Evolutionary conservation across 2,329 filamentous ascomycete species (phyloP).

Genomic region (Colletotrichum somersetense): DNA sequence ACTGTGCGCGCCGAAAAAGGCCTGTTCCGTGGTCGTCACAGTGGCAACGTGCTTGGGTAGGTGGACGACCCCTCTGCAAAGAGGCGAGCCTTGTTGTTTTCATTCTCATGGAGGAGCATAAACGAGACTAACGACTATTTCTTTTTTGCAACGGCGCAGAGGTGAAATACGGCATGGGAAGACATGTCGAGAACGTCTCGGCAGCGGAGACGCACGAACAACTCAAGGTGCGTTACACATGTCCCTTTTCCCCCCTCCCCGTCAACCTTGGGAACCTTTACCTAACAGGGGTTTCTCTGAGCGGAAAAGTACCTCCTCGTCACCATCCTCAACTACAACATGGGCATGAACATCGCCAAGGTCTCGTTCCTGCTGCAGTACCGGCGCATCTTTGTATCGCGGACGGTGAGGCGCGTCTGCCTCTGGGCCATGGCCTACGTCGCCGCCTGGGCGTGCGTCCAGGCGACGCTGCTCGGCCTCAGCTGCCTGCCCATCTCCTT

Average conservation of each 20-base stretch:
- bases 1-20: constrained; percentile 29
- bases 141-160: constrained; percentile 25
- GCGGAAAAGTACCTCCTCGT: constrained; percentile 45
- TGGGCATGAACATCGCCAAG: constrained; percentile 50
- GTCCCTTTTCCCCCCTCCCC: not conserved
- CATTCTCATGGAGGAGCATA: not conserved
- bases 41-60: constrained; percentile 30
- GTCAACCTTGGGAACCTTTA: not conserved
- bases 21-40: constrained; percentile 42
- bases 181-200: constrained; percentile 44
- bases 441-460: constrained; percentile 46
- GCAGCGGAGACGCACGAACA: constrained; percentile 42
- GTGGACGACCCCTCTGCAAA: not conserved
- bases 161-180: constrained; percentile 47
- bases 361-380: constrained; percentile 51
- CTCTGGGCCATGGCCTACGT: constrained; percentile 47
- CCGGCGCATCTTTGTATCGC: constrained; percentile 48
- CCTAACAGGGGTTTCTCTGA: not conserved
- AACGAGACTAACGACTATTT: constrained; percentile 4
- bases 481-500: constrained; percentile 47
- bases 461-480: constrained; percentile 46
- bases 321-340: constrained; percentile 48
- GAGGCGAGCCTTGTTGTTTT: not conserved
- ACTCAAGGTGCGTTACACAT: constrained; percentile 42
- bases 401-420: constrained; percentile 45